phyloP scores from a whole-genome alignment of 768 basidiomycete species.

The Gautieria morchelliformis region DNA sequence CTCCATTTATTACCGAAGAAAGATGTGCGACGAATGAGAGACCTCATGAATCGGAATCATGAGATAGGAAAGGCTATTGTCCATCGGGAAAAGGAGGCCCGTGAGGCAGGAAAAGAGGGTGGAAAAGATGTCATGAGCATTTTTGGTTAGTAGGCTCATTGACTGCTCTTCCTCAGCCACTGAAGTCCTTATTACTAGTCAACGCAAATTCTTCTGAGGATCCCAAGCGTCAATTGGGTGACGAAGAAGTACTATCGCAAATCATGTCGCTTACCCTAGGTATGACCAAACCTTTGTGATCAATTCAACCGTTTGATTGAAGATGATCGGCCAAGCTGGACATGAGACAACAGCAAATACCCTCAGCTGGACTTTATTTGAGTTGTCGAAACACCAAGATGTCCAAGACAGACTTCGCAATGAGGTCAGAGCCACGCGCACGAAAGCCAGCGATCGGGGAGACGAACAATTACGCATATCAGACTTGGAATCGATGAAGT shows the following conservation, averaged over 20 bases:
- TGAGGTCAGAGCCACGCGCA: conserved; percentile 34
- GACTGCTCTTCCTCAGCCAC: not conserved
- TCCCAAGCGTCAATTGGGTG: conserved; percentile 31
- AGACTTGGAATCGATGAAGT: conserved; percentile 26
- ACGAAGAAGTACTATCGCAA: conserved; percentile 40
- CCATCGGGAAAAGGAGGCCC: conserved; percentile 36
- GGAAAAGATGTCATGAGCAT: conserved; percentile 45
- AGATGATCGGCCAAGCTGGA: conserved; percentile 17
- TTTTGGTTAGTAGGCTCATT: conserved; percentile 30
- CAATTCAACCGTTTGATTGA: not conserved
- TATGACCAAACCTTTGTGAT: not conserved
- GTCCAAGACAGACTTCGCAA: conserved; percentile 52
- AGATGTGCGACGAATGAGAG: conserved; percentile 30
- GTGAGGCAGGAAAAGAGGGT: conserved; percentile 28
- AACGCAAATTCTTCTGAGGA: conserved; percentile 46
- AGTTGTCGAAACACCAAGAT: conserved; percentile 47
- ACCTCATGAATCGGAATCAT: conserved; percentile 12
- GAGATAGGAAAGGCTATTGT: conserved; percentile 38
- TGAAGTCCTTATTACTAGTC: conserved; percentile 22
- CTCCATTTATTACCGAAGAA: conserved; percentile 35
- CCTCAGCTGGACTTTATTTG: conserved; percentile 51
- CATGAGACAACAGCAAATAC: conserved; percentile 55
- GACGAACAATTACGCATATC: conserved; percentile 19
- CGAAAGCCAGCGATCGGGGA: conserved; percentile 14
- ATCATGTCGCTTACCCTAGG: conserved; percentile 24